Percentiles rank a stretch among this genome's conserved stretches.
phyloP scores from a whole-genome alignment of 2,329 filamentous ascomycete species.

The Calonectria hawksworthii region DNA sequence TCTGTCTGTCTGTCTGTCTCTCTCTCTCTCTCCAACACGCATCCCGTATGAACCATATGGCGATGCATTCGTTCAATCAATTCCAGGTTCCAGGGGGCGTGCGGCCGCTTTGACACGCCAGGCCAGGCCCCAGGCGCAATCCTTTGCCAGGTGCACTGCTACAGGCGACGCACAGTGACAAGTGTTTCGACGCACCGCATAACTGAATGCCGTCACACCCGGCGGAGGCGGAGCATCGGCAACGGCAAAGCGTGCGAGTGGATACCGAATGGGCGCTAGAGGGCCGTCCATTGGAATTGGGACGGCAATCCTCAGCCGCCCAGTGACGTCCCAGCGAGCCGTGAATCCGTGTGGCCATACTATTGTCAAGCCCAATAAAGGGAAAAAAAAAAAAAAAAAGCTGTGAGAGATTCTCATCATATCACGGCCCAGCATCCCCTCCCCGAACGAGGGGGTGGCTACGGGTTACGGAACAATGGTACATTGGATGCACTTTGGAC shows the following conservation, averaged over 20 bases:
- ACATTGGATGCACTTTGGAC: not conserved
- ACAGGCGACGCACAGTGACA: not conserved
- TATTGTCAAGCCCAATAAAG: not conserved
- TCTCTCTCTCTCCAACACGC: not conserved
- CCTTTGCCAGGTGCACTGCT: too few species aligned
- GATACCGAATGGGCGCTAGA: constrained; percentile 36
- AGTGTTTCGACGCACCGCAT: constrained; percentile 3
- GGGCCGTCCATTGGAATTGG: constrained; percentile 18
- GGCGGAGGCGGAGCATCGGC: constrained; percentile 25
- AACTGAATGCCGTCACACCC: constrained; percentile 20
- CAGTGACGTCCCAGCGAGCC: not conserved
- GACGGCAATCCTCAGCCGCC: constrained; percentile 21
- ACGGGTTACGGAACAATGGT: not conserved
- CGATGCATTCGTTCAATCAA: not conserved
- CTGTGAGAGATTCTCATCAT: not conserved
- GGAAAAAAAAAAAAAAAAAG: not conserved
- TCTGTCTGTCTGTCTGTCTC: not conserved
- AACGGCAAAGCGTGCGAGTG: constrained; percentile 28
- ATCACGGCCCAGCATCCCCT: not conserved
- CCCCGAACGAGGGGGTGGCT: not conserved
- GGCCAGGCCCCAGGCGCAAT: not conserved
- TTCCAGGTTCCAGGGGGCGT: not conserved
- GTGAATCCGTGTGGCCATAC: constrained; percentile 10
- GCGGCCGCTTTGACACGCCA: not conserved
- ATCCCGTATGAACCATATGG: not conserved